Evolutionary conservation across 1,139 yeast species (phyloP).

Genomic region (Casaregolazyma suthepensis): DNA sequence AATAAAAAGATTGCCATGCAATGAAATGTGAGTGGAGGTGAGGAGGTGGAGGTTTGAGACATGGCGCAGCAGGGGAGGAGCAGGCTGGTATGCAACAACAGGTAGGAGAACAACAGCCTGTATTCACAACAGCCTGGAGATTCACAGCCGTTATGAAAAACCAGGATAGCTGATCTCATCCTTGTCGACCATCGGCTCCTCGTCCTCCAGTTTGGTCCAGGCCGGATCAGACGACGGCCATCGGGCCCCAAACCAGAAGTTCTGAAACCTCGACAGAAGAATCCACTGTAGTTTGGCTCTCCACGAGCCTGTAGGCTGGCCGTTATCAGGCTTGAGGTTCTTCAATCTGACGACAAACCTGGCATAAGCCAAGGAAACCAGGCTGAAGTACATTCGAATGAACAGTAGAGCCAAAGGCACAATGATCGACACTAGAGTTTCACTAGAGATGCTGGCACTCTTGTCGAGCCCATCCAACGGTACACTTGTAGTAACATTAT

Average conservation of each 20-base stretch:
- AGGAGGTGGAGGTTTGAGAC: too few relatives aligned
- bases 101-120: too few relatives aligned
- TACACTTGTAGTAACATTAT: conserved; percentile 9
- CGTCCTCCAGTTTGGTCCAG: not conserved
- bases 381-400: conserved; percentile 58
- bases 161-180: not conserved
- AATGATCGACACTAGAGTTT: conserved; percentile 59
- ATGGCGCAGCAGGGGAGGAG: too few relatives aligned
- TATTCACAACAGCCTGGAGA: too few relatives aligned
- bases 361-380: conserved; percentile 58
- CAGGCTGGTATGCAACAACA: too few relatives aligned
- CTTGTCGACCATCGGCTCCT: conserved; percentile 1
- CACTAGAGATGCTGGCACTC: conserved; percentile 66
- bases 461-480: conserved; percentile 31
- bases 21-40: too few relatives aligned
- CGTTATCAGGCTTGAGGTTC: conserved; percentile 31
- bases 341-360: conserved; percentile 34
- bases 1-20: too few relatives aligned
- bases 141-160: not conserved
- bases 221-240: not conserved
- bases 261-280: conserved; percentile 27
- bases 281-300: conserved; percentile 27
- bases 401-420: conserved; percentile 50
- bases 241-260: conserved; percentile 48
- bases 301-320: conserved; percentile 31